A percentile compares a stretch with the other conserved stretches of the same genome.
Evolutionary conservation across 2,329 filamentous ascomycete genomes (phyloP).

Genomic region (Trichoderma sp.): DNA sequence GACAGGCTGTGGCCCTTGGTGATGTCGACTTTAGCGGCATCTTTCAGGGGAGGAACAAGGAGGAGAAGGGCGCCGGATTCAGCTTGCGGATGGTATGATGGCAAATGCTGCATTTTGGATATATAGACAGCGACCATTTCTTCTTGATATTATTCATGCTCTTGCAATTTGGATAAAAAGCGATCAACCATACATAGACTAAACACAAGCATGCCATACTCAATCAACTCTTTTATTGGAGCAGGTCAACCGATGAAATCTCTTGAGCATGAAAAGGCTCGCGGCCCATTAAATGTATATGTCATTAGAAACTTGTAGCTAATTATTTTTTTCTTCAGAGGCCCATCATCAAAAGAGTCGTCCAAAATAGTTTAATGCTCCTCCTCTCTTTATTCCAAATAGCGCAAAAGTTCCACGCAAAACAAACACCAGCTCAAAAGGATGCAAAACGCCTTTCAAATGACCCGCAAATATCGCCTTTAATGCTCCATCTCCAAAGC

Average conservation of each 20-base stretch:
- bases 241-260: background rate
- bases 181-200: background rate
- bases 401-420: conserved; percentile 4
- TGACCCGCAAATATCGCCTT: conserved; percentile 25
- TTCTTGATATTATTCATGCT: background rate
- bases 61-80: conserved; percentile 68
- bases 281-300: conserved; percentile 28
- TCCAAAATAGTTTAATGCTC: conserved; percentile 22
- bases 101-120: background rate
- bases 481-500: conserved; percentile 9
- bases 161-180: background rate
- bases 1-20: conserved; percentile 62
- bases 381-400: conserved; percentile 24
- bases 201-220: background rate
- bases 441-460: conserved; percentile 24
- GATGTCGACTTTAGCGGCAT: conserved; percentile 71
- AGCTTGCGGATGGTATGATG: conserved; percentile 61
- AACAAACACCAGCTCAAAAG: conserved; percentile 14
- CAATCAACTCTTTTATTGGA: background rate
- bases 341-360: conserved; percentile 28
- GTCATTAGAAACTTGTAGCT: conserved; percentile 29
- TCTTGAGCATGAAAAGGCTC: conserved; percentile 14
- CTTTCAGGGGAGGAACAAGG: conserved; percentile 67
- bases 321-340: conserved; percentile 19
- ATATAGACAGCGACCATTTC: background rate